phyloP scores from a whole-genome alignment of 768 basidiomycete genomes.

The Mycena galopus region DNA sequence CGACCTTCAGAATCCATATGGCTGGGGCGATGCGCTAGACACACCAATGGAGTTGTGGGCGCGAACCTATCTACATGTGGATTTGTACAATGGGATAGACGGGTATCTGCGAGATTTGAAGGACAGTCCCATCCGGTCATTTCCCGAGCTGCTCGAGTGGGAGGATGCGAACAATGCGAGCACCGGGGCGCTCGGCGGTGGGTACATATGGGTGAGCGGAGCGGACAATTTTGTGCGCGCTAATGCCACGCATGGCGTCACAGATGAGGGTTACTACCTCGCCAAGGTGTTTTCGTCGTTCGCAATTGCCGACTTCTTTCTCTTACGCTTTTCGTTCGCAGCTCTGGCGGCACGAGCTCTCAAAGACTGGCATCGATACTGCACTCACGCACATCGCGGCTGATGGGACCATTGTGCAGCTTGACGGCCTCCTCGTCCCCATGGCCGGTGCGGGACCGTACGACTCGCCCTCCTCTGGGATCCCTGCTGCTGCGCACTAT shows the following conservation, averaged over 20 bases:
- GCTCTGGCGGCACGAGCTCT: slow-evolving; percentile 24
- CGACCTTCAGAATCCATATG: slow-evolving; percentile 12
- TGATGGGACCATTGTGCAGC: slow-evolving; percentile 2
- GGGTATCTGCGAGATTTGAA: slow-evolving; percentile 4
- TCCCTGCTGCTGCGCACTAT: slow-evolving; percentile 21
- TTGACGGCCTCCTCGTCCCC: slow-evolving; percentile 22
- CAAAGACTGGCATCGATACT: slow-evolving; percentile 19
- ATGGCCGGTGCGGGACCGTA: slow-evolving; percentile 14
- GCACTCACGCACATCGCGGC: slow-evolving; percentile 12
- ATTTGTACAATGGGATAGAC: slow-evolving; percentile 23
- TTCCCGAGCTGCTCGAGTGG: slow-evolving; percentile 9
- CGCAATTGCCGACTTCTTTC: too few relatives aligned
- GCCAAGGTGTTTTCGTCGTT: neutral
- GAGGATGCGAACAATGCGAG: slow-evolving; percentile 19
- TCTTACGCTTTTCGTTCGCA: neutral
- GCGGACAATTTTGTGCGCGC: slow-evolving; percentile 19
- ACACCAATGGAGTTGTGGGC: slow-evolving; percentile 22
- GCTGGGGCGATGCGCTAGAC: slow-evolving; percentile 24
- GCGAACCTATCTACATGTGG: slow-evolving; percentile 21
- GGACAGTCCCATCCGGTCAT: slow-evolving; percentile 1
- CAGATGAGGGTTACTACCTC: slow-evolving; percentile 11
- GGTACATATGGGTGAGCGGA: slow-evolving; percentile 16
- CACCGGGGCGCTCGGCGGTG: slow-evolving; percentile 16
- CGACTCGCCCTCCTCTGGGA: slow-evolving; percentile 16
- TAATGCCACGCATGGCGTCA: slow-evolving; percentile 18